phyloP scores from a whole-genome alignment of 1,284 basidiomycete genomes.

The Marasmius oreades region DNA sequence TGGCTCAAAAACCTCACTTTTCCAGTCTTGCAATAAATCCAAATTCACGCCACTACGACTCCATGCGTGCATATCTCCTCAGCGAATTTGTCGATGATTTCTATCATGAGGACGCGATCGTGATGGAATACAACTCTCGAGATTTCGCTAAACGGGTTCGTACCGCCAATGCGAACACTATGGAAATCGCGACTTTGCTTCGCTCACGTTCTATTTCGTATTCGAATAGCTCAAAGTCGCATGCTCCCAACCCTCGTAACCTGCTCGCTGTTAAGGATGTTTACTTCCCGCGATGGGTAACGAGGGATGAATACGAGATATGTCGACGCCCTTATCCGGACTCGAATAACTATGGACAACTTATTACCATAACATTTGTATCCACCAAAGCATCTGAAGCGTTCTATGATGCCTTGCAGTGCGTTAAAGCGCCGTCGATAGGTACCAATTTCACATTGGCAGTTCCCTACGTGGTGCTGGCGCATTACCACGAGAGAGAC shows the following conservation, averaged over 20 bases:
- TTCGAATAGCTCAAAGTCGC: slow-evolving; percentile 1
- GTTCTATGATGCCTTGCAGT: slow-evolving; percentile 86
- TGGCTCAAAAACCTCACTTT: too few relatives aligned
- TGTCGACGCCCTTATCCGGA: slow-evolving; percentile 46
- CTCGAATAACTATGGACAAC: slow-evolving; percentile 80
- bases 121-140: slow-evolving; percentile 97
- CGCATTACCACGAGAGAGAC: slow-evolving; percentile 87
- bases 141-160: slow-evolving; percentile 81
- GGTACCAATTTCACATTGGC: slow-evolving; percentile 97
- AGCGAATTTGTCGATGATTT: slow-evolving; percentile 81
- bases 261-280: slow-evolving; percentile 72
- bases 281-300: slow-evolving; percentile 87
- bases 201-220: slow-evolving; percentile 46
- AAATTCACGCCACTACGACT: slow-evolving; percentile 59
- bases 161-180: slow-evolving; percentile 81
- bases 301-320: slow-evolving; percentile 68
- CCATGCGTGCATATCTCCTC: slow-evolving; percentile 62
- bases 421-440: slow-evolving; percentile 89
- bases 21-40: slow-evolving; percentile 85
- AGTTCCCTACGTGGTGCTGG: slow-evolving; percentile 91
- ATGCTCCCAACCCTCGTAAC: neutral
- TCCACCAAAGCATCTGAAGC: slow-evolving; percentile 63
- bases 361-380: slow-evolving; percentile 91
- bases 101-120: slow-evolving; percentile 91
- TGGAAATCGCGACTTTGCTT: slow-evolving; percentile 81